Base-by-base conservation (phyloP, 1,284 basidiomycete genomes). In the Ganoderma leucocontextum region DNA sequence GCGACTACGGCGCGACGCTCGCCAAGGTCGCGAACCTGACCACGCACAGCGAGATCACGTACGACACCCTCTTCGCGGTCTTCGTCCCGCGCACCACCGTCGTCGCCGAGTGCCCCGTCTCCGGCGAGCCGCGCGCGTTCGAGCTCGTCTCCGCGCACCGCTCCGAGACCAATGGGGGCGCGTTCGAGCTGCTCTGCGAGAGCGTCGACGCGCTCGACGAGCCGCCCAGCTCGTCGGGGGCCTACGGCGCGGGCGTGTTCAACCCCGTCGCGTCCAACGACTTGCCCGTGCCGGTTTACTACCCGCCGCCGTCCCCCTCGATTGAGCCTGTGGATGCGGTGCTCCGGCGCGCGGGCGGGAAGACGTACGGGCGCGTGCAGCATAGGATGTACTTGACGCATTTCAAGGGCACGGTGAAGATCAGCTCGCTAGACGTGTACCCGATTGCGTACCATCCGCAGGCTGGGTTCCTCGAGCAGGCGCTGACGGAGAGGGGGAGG, bases 21-120 rank as follows among this genome's bases (percentile, higher is more conserved):
- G 74, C 79, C 4, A 82, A 79, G 22, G 80, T 89, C 69, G 77
- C 81, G 0, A 82, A 82, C 47, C 80, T 89, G 33, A 84, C 80
- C 12, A 73, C 82, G 4, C 85, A 87, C 67, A 81, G 80, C 12
- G 87, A 89, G 73, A 89, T 89, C 70, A 86, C 85, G 2, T 89
- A 82, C 72, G 83, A 86, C 25, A 80, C 86, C 38, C 80, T 90
- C 42, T 86, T 86, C 74, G 80, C 85, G 15, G 80, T 90, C 70
- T 79, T 89, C 64, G 80, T 86, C 35, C 87, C 87, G 3, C 81
- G 84, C 39, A 80, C 83, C 4, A 74, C 85, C 57, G 77, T 89
- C 73, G 80, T 87, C 35, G 82, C 83, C 0, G 79, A 76, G 4
- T 88, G 88, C 75, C 81, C 84, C 33, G 78, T 85, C 58, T 87